Percentiles rank a stretch among this genome's conserved stretches.
Conservation (phyloP, 306 rosid genomes). For the Cotoneaster glaucophyllus region DNA sequence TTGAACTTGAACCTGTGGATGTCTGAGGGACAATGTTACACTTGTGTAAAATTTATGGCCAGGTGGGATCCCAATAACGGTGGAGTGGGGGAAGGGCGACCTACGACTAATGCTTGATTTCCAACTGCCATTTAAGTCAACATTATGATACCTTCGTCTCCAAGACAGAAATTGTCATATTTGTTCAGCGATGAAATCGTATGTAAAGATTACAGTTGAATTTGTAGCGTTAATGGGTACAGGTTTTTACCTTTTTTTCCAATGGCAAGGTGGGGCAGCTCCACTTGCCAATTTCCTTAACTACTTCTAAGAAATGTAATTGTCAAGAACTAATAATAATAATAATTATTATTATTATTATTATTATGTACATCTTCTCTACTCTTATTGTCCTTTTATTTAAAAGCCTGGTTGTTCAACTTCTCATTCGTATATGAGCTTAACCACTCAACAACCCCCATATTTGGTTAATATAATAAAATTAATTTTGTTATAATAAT, state of each 20-base stretch:
- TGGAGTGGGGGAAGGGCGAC: neutral
- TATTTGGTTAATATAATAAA: neutral
- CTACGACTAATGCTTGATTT: neutral
- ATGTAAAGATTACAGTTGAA: neutral
- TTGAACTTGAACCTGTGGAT: too few relatives aligned
- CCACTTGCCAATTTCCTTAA: neutral
- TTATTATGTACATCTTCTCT: neutral
- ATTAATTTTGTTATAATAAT: neutral
- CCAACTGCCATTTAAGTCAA: neutral
- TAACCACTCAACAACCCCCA: slow-evolving; percentile 7
- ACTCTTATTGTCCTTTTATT: neutral
- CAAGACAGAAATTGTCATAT: neutral
- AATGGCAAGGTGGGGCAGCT: neutral
- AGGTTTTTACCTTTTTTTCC: too few relatives aligned
- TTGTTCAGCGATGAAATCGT: neutral
- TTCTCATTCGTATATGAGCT: neutral
- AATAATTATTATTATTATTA: neutral
- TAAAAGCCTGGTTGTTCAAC: slow-evolving; percentile 6
- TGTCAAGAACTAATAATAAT: neutral
- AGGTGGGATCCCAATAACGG: neutral
- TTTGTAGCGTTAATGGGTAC: neutral
- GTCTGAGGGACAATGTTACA: too few relatives aligned
- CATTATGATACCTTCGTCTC: neutral
- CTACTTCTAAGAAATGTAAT: neutral
- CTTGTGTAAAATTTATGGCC: too few relatives aligned